Evolutionary conservation across 1,284 basidiomycete genomes (phyloP).

Genomic region (Vanrija sp.): DNA sequence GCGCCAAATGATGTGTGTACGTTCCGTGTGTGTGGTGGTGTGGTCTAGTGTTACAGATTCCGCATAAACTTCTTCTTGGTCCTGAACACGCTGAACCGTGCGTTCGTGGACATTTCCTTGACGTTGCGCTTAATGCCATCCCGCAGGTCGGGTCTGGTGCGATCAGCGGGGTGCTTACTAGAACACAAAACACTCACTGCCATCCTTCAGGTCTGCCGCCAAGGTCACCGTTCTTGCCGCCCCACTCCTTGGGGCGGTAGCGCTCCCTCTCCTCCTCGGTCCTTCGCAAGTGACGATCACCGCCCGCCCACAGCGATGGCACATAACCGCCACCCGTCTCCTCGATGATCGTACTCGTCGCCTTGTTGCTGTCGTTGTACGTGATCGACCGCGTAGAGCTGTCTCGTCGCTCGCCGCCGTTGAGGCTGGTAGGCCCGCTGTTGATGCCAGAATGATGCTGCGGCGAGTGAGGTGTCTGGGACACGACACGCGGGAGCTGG

Average conservation of each 20-base stretch:
- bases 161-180: neutral
- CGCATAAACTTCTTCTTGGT: constrained; percentile 48
- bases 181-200: constrained; percentile 36
- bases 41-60: neutral
- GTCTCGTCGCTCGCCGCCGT: neutral
- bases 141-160: constrained; percentile 37
- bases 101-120: constrained; percentile 42
- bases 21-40: neutral
- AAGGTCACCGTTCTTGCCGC: constrained; percentile 37
- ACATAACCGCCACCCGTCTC: constrained; percentile 44
- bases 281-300: constrained; percentile 37
- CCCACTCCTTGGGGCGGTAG: constrained; percentile 48
- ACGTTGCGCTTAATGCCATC: constrained; percentile 47
- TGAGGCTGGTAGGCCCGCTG: neutral
- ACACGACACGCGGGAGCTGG: constrained; percentile 10
- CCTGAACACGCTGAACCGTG: constrained; percentile 45
- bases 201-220: constrained; percentile 42
- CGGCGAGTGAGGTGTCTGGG: too few species aligned
- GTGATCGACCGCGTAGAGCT: neutral
- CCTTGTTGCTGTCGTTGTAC: constrained; percentile 8
- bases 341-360: constrained; percentile 32
- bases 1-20: too few species aligned
- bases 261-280: constrained; percentile 44
- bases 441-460: too few species aligned
- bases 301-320: constrained; percentile 45